phyloP scores from a whole-genome alignment of 176 grass and related monocot species.

The Poa annua region DNA sequence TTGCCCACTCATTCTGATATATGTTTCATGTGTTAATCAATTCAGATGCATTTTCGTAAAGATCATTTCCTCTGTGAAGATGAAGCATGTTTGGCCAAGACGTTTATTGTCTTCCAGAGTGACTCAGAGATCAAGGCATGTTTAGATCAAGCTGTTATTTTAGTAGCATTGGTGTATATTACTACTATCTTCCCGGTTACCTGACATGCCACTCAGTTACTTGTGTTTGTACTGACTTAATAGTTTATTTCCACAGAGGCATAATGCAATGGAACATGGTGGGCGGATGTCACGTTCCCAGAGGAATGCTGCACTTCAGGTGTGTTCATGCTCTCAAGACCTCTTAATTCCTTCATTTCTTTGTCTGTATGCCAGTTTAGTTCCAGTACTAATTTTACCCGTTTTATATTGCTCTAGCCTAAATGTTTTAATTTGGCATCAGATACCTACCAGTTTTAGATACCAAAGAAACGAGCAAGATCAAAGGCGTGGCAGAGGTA shows the following conservation, averaged over 20 bases:
- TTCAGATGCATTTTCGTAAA: slow-evolving; percentile 83
- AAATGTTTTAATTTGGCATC: slow-evolving; percentile 51
- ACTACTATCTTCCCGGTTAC: neutral
- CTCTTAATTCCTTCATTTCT: neutral
- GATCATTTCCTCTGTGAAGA: slow-evolving; percentile 95
- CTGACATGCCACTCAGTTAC: neutral
- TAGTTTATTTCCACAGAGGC: slow-evolving; percentile 66
- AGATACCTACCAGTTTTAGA: slow-evolving; percentile 98
- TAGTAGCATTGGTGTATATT: slow-evolving; percentile 8
- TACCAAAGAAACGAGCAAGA: slow-evolving; percentile 84
- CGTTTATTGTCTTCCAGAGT: slow-evolving; percentile 86
- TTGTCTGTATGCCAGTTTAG: slow-evolving; percentile 12
- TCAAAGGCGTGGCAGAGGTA: slow-evolving; percentile 77
- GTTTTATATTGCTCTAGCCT: slow-evolving; percentile 5
- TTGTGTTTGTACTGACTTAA: neutral
- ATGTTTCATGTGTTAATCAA: slow-evolving; percentile 34
- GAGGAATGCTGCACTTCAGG: slow-evolving; percentile 93
- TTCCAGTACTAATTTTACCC: neutral
- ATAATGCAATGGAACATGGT: slow-evolving; percentile 92
- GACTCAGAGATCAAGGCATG: slow-evolving; percentile 80
- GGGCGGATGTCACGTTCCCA: slow-evolving; percentile 84
- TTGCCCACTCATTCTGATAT: neutral
- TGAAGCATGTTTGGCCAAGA: slow-evolving; percentile 79
- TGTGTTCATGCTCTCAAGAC: slow-evolving; percentile 34
- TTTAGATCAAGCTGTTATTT: slow-evolving; percentile 36